Evolutionary conservation across 768 basidiomycete species (phyloP).

Genomic region (Chalciporus pseudorubinellus): DNA sequence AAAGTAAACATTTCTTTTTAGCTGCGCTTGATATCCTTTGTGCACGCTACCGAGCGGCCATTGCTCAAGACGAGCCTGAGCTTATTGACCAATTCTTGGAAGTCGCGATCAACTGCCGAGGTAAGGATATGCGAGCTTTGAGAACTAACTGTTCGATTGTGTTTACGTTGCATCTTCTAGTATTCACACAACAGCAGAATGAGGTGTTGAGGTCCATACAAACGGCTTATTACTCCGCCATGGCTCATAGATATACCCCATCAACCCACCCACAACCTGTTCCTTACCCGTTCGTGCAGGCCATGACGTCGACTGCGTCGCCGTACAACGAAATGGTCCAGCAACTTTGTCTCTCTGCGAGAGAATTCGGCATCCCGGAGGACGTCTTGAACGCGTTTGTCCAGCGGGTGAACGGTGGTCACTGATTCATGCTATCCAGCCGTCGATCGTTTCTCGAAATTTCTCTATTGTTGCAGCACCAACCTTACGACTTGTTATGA

Average conservation of each 20-base stretch:
- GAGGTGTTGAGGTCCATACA: conserved; percentile 45
- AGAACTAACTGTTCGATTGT: not conserved
- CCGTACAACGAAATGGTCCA: conserved; percentile 35
- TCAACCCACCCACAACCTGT: conserved; percentile 8
- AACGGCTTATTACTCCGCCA: conserved; percentile 27
- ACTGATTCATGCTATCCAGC: conserved; percentile 9
- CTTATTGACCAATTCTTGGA: conserved; percentile 47
- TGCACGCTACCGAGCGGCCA: conserved; percentile 41
- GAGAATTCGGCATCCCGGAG: conserved; percentile 73
- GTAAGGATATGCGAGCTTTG: conserved; percentile 46
- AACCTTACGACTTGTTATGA: conserved; percentile 22
- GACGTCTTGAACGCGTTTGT: conserved; percentile 65
- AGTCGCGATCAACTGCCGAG: conserved; percentile 55
- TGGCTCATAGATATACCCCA: conserved; percentile 12
- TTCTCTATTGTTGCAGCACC: conserved; percentile 1
- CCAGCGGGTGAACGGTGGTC: conserved; percentile 45
- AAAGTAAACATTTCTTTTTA: conserved; percentile 20
- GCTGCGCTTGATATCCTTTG: conserved; percentile 60
- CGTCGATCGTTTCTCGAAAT: not conserved
- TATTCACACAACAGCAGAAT: conserved; percentile 62
- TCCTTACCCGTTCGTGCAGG: conserved; percentile 22
- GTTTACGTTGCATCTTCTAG: conserved; percentile 32
- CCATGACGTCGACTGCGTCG: conserved; percentile 9
- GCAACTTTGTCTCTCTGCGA: conserved; percentile 45
- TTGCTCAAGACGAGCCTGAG: conserved; percentile 33